Evolutionary conservation across 192 early-diverging fungal genomes (phyloP).

Genomic region (Chytriomyces confervae): DNA sequence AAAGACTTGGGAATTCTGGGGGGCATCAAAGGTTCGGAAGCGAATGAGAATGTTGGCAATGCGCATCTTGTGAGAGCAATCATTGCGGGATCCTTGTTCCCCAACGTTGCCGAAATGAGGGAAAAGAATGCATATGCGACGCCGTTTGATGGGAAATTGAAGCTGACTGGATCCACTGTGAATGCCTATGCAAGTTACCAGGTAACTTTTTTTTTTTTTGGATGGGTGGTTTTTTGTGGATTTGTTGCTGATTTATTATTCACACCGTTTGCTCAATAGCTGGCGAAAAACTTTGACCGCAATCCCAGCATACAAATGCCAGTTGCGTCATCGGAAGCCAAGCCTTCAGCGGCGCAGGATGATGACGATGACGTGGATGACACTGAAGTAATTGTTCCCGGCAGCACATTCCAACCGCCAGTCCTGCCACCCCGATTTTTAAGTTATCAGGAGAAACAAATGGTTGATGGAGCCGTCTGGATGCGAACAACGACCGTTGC

Average conservation of each 20-base stretch:
- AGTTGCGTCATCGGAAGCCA: neutral
- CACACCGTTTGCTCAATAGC: slow-evolving; percentile 25
- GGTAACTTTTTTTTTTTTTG: slow-evolving; percentile 10
- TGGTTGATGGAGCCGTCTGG: slow-evolving; percentile 49
- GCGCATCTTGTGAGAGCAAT: slow-evolving; percentile 43
- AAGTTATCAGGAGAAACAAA: slow-evolving; percentile 57
- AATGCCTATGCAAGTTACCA: slow-evolving; percentile 37
- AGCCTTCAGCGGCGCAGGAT: neutral
- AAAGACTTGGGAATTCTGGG: slow-evolving; percentile 40
- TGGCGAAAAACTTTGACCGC: slow-evolving; percentile 11
- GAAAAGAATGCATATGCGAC: slow-evolving; percentile 50
- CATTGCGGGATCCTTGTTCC: slow-evolving; percentile 49
- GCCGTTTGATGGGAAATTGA: slow-evolving; percentile 37
- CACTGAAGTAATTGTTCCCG: slow-evolving; percentile 1
- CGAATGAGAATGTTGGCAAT: slow-evolving; percentile 33
- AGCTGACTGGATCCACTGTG: slow-evolving; percentile 44
- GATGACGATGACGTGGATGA: slow-evolving; percentile 12
- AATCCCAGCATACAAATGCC: neutral
- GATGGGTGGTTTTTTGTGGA: neutral
- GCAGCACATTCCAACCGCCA: slow-evolving; percentile 14
- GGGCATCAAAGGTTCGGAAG: slow-evolving; percentile 3
- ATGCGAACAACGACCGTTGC: slow-evolving; percentile 47
- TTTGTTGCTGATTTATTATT: neutral
- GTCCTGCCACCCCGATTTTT: slow-evolving; percentile 49
- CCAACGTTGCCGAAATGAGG: slow-evolving; percentile 54